Percentiles rank a stretch among this genome's conserved stretches.
Evolutionary conservation across 176 grass and related monocot genomes (phyloP).

Genomic region (Ensete glaucum): DNA sequence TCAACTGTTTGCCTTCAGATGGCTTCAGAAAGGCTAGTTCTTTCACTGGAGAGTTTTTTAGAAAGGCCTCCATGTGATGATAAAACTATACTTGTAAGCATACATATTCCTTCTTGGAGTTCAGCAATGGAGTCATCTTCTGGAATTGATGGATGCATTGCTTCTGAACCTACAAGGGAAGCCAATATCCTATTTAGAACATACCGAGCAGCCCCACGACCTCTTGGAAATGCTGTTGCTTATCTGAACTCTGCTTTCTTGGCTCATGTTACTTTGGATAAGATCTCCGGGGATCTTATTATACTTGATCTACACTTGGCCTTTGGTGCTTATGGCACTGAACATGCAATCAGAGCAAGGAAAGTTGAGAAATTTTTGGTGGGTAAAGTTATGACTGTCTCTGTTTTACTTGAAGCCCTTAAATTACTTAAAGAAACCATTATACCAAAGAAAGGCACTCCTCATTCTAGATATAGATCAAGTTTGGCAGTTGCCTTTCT

Average conservation of each 20-base stretch:
- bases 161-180: conserved; percentile 5
- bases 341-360: conserved; percentile 72
- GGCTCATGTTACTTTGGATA: conserved; percentile 41
- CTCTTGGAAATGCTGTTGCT: conserved; percentile 58
- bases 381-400: conserved; percentile 51
- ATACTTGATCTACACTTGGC: conserved; percentile 39
- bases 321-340: conserved; percentile 78
- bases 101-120: conserved; percentile 50
- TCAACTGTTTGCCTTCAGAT: conserved; percentile 45
- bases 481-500: conserved; percentile 82
- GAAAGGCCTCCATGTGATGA: conserved; percentile 63
- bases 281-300: conserved; percentile 34
- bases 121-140: conserved; percentile 1
- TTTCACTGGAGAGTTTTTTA: conserved; percentile 58
- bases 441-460: conserved; percentile 53
- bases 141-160: conserved; percentile 1
- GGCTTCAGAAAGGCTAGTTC: conserved; percentile 36
- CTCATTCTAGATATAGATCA: conserved; percentile 63
- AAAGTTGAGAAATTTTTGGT: conserved; percentile 64
- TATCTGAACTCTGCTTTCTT: conserved; percentile 90
- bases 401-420: conserved; percentile 59
- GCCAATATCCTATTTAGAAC: conserved; percentile 62
- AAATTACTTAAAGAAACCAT: conserved; percentile 51
- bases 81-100: conserved; percentile 51
- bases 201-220: conserved; percentile 60